Evolutionary conservation across 108 stramenopile species (phyloP), one percentile per base, ranked within the genome.

Genomic region (Schizochytrium sp.): DNA sequence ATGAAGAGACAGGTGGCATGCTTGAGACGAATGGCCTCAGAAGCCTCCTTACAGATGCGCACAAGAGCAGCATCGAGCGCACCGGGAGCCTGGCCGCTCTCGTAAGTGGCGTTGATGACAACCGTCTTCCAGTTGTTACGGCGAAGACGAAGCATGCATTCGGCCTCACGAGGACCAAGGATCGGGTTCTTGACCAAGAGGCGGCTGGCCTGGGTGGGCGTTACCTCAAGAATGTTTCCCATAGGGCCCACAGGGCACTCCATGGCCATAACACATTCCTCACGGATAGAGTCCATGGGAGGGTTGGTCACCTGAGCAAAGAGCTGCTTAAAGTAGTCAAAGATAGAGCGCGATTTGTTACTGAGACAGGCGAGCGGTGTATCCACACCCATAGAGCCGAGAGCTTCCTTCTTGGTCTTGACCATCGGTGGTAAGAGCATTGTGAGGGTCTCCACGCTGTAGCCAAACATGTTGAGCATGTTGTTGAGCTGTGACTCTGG

Each of bases 251-350:
- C 96, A 5, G 97, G 96, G 89, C 97, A 97, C 55, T 97, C 96
- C 8, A 99, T 94, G 89, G 97, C 97, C 98, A 99, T 99, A 64
- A 98, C 98, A 91, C 96, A 96, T 92, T 97, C 97, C 92, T 99
- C 98, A 57, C 97, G 95, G 89, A 99, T 96, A 2, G 98, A 97
- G 90, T 99, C 98, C 90, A 99, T 99, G 13, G 98, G 98, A 72
- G 98, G 98, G 89, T 99, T 99, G 57, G 98, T 99, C 72, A 99
- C 98, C 91, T 98, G 96, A 0, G 98, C 98, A 91, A 99, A 99
- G 72, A 97, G 96, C 92, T 99, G 98, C 95, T 99, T 99, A 95
- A 99, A 98, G 92, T 98, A 99, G 90, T 98, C 97, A 89, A 94
- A 96, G 10, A 98, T 94, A 89, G 95, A 96, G 44, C 97, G 96